A percentile compares a stretch with the other conserved stretches of the same genome.
Conservation (phyloP, 2,329 filamentous ascomycete genomes). For the Fusarium sublunatum region DNA sequence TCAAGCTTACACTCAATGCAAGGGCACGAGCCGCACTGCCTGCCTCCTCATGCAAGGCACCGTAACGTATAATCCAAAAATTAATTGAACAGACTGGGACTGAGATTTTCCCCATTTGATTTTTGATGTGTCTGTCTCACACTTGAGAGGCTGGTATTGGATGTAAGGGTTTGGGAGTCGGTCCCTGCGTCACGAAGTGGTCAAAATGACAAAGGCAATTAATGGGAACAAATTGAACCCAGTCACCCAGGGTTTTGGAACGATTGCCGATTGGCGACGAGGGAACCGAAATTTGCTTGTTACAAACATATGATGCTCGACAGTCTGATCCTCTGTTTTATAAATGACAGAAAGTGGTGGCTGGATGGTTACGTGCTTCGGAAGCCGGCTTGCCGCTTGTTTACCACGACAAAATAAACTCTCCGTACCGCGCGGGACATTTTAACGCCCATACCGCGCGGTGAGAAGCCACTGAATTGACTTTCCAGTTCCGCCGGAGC, state of each 20-base stretch:
- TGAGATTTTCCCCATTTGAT: background rate
- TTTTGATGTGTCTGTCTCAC: slow-evolving; percentile 11
- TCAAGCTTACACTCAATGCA: slow-evolving; percentile 10
- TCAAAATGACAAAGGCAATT: background rate
- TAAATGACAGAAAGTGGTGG: slow-evolving; percentile 15
- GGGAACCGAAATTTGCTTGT: background rate
- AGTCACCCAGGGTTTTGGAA: slow-evolving; percentile 11
- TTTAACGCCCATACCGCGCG: too few species aligned
- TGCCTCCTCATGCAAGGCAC: slow-evolving; percentile 37
- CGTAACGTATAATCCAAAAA: slow-evolving; percentile 3
- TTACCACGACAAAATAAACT: too few species aligned
- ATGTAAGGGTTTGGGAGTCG: background rate
- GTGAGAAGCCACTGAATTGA: too few species aligned
- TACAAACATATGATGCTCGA: background rate
- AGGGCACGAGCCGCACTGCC: slow-evolving; percentile 21
- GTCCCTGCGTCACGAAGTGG: slow-evolving; percentile 20
- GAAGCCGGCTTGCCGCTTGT: too few species aligned
- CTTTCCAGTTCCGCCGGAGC: too few species aligned
- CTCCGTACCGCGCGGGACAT: too few species aligned
- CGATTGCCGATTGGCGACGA: slow-evolving; percentile 18
- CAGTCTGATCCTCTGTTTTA: background rate
- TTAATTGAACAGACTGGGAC: slow-evolving; percentile 12
- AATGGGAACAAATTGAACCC: background rate
- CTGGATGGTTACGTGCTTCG: slow-evolving; percentile 1
- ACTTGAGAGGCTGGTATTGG: slow-evolving; percentile 24